Base-by-base conservation (phyloP, 352 stramenopile species). In the Pythium sukuiense region DNA sequence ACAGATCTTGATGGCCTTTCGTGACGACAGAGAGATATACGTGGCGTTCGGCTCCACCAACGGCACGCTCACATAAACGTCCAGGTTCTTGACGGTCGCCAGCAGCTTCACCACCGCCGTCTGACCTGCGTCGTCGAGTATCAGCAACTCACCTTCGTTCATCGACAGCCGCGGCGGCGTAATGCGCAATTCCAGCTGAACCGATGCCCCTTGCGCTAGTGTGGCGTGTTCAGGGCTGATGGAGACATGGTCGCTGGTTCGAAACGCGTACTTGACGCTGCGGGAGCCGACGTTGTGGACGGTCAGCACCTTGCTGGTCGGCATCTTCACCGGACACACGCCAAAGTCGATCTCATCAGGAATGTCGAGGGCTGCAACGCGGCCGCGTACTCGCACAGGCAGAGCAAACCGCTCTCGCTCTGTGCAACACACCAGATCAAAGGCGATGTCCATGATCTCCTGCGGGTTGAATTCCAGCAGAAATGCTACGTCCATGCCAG, bases 351-450 rank as follows among this genome's bases (percentile, higher is more conserved):
- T 76, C 43, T 94, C 74, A 66, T 98, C 93, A 0, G 95, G 90
- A 57, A 98, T 87, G 63, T 93, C 85, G 26, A 99, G 72, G n/a
- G 79, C 87, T 6, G 93, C 85, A 54, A 85, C 86, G 1, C 80
- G 80, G 0, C 96, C 96, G 27, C 88, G 73, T 9, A 93, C 93
- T 26, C 80, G 84, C 29, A 99, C 74, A 14, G 95, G 93, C 6
- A 99, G 73, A 32, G 97, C 41, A 61, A 99, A 99, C n/a, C 93
- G 95, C 71, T 98, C 95, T 18, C 95, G 80, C 70, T 99, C 95
- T 1, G 96, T 99, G 59, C 79, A 86, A 67, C 92, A 98, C n/a
- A 98, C 79, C 35, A 99, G 79, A 29, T 98, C 93, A 14, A 92
- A 61, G 0, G 80, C 71, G 62, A 98, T 96, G 29, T 98, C 90